A percentile compares a stretch with the other conserved stretches of the same genome.
Conservation (phyloP, 805 yeast genomes). For the Isabelozyma rhagii region DNA sequence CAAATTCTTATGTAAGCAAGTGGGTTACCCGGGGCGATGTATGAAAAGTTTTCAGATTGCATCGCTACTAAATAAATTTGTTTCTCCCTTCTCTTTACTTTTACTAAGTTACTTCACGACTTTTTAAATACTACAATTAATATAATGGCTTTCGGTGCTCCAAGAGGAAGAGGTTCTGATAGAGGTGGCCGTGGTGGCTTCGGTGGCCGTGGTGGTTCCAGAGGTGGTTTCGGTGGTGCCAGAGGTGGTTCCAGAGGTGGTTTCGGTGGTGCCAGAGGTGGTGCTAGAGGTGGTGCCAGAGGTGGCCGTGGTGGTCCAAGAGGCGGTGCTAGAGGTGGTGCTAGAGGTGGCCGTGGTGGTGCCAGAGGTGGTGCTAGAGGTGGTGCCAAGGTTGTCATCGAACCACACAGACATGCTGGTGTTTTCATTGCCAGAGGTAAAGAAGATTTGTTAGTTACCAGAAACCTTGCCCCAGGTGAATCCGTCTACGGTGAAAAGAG, state of each 20-base stretch:
- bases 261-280: slow-evolving; percentile 52
- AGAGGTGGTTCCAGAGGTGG: slow-evolving; percentile 48
- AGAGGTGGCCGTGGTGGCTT: slow-evolving; percentile 51
- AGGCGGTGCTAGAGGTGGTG: slow-evolving; percentile 44
- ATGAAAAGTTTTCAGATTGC: background rate
- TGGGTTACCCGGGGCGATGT: slow-evolving; percentile 1
- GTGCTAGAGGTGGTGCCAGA: slow-evolving; percentile 45
- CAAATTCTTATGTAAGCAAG: background rate
- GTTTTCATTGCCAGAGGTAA: slow-evolving; percentile 99
- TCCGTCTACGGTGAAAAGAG: slow-evolving; percentile 98
- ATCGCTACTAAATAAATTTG: background rate
- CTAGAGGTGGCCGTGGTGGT: slow-evolving; percentile 65
- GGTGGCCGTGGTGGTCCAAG: slow-evolving; percentile 29
- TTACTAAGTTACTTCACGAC: background rate
- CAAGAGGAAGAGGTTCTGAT: slow-evolving; percentile 55
- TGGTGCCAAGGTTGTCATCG: slow-evolving; percentile 95
- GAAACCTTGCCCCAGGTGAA: slow-evolving; percentile 97
- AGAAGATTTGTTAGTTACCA: slow-evolving; percentile 96
- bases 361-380: slow-evolving; percentile 80
- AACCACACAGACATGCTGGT: slow-evolving; percentile 99
- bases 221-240: slow-evolving; percentile 48
- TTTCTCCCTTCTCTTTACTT: background rate
- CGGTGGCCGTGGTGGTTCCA: slow-evolving; percentile 45
- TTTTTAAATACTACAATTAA: background rate
- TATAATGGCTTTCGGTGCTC: slow-evolving; percentile 72